Base-by-base conservation (phyloP, 148 eudicot species). In the Chenopodium berlandieri region DNA sequence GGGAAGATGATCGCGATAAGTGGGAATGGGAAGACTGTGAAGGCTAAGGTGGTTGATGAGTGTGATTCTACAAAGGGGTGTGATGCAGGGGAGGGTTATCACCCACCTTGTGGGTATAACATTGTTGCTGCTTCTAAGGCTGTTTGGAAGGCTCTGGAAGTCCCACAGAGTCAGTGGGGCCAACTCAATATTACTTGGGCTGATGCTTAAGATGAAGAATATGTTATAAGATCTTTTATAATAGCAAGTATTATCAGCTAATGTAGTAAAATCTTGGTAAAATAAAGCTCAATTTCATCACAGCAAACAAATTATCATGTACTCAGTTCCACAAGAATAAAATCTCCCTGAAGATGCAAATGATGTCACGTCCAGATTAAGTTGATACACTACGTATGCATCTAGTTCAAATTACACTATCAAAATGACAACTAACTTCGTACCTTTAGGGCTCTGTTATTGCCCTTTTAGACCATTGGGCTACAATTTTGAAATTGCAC, bases 61-160 rank as follows among this genome's bases (percentile, higher is more conserved):
- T 83, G 89, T 79, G 91, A 89, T 64, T 89, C 89, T 11, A 89
- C 86, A 4, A 79, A 68, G 46, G 91, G 91, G 66, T 83, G 89
- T 85, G 89, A 85, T 66, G 83, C 81, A 71, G 82, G 19, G 71
- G 87, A 89, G 52, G 89, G 87, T 7, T 87, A 75, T 73, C 91
- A 85, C 58, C 89, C 89, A 2, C 91, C 91, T 64, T 87, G 91
- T 74, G 85, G 83, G 12, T 84, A 87, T 44, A 89, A 89, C 75
- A 76, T 85, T 27, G 88, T 89, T 66, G 87, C 82, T 76, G 89
- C 69, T 7, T 85, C 86, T 9, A 78, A n/a, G 76, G 87, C 83
- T 37, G 89, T 89, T 14, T 89, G 91, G 91, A 79, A 27, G n/a
- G 89, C 86, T 20, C 47, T 87, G 17, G 84, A 84, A 1, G 85